These are phyloP conservation scores for Carex littledalei DNA, from an alignment of 176 grass and related monocot genomes.

Conservation along the genomic window DNA sequence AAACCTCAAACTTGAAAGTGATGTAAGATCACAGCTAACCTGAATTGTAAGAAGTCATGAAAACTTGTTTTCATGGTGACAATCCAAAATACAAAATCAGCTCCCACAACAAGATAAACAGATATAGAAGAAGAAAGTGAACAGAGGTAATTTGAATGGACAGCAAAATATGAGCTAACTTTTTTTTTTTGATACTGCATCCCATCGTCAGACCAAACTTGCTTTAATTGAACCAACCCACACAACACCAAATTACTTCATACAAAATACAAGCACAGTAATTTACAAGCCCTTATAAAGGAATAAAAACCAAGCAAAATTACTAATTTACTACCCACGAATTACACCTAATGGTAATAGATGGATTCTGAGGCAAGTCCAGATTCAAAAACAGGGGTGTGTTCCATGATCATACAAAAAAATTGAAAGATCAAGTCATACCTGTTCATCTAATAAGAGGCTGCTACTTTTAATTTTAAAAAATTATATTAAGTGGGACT, in stretches of 20 bases:
- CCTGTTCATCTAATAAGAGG: too few relatives aligned
- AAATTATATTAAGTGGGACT: too few relatives aligned
- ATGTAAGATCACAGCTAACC: background rate
- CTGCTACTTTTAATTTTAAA: too few relatives aligned
- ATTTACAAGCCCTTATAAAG: background rate
- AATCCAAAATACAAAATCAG: background rate
- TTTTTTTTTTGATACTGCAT: background rate
- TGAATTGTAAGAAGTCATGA: background rate
- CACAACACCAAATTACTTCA: background rate
- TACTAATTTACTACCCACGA: background rate
- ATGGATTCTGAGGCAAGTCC: too few relatives aligned
- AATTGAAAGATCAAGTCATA: too few relatives aligned
- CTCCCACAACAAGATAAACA: background rate
- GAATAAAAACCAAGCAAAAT: background rate
- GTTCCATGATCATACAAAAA: too few relatives aligned
- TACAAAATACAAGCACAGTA: background rate
- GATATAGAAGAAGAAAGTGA: background rate
- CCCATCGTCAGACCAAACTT: background rate
- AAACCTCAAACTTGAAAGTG: background rate
- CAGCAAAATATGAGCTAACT: background rate
- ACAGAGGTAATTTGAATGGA: background rate
- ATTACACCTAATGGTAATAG: background rate
- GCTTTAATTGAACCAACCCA: background rate
- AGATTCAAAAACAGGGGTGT: background rate
- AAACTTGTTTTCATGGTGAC: background rate